Base-by-base conservation (phyloP, 2,329 filamentous ascomycete species). In the Tolypocladium inflatum region DNA sequence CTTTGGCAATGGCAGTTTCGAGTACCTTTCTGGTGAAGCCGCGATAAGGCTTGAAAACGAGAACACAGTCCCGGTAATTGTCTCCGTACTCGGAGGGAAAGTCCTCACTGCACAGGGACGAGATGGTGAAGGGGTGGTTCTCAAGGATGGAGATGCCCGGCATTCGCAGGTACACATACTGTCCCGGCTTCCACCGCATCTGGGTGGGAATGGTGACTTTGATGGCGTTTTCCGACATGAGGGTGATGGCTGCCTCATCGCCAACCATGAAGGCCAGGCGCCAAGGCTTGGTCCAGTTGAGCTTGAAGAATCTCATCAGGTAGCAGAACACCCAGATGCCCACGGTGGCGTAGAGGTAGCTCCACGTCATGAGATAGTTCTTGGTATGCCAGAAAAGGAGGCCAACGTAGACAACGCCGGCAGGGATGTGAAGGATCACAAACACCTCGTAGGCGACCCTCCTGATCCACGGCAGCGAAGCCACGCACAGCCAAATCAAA, bases 371-470 rank as follows among this genome's bases (percentile, higher is more conserved):
- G 42, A 97, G 81, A 64, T 89, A 96, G 73, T 97, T 96, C 73
- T 92, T 89, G 66, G 90, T 94, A 72, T 97, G 93, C 93, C 93
- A 97, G 75, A 97, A 96, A 35, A 97, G 80, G 70, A 96, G 82
- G 1, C 81, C 92, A 8, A 97, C 77, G 67, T 94, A 96, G 17
- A 89, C 77, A 43, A 92, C 82, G 0, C 90, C 87, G 11, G 91
- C 87, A 0, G 93, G 91, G 0, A 92, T 83, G 68, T 97, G 93
- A 3, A 96, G 76, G 37, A 87, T 72, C 21, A 93, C 85, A 67
- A 97, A 97, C 1, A 91, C 72, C 70, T 97, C 93, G 71, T 96
- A 97, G 63, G 90, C 87, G 63, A 84, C 78, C 60, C 87, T 80
- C 62, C 93, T 83, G 23, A 97, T 76, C 55, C 90, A 80, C 1